phyloP scores from a whole-genome alignment of 1,284 basidiomycete genomes.

The Rhodotorula sp. region DNA sequence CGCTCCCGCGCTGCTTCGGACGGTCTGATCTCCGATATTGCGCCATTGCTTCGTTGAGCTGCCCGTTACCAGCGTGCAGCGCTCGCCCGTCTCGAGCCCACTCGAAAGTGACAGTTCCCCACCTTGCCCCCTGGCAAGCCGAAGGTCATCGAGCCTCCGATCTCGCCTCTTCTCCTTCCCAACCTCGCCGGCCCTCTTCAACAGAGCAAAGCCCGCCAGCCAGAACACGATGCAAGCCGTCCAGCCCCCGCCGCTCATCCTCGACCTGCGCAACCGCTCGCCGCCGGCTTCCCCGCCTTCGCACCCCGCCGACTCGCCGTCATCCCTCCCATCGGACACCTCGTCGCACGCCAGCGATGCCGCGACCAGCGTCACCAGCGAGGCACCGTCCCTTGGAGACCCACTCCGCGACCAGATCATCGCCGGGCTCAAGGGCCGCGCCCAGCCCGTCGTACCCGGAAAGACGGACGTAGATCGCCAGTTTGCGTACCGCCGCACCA shows the following conservation, averaged over 20 bases:
- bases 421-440: constrained; percentile 1
- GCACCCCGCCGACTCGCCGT: not conserved
- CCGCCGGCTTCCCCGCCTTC: not conserved
- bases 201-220: not conserved
- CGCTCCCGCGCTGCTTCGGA: too few species aligned
- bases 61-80: too few species aligned
- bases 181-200: not conserved
- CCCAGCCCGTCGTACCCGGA: constrained; percentile 9
- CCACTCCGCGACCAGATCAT: constrained; percentile 20
- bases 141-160: too few species aligned
- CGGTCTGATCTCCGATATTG: too few species aligned
- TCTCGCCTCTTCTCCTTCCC: not conserved
- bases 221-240: not conserved
- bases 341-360: not conserved
- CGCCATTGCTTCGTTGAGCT: too few species aligned
- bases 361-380: not conserved
- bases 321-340: not conserved
- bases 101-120: too few species aligned
- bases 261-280: constrained; percentile 19
- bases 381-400: not conserved
- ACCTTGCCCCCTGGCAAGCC: too few species aligned
- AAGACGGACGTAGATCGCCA: constrained; percentile 3
- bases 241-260: constrained; percentile 17
- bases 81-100: too few species aligned
- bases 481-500: constrained; percentile 17